Evolutionary conservation across 78 protist genomes (phyloP), one percentile per base, ranked within the genome.

Genomic region (Creolimax fragrantissima): DNA sequence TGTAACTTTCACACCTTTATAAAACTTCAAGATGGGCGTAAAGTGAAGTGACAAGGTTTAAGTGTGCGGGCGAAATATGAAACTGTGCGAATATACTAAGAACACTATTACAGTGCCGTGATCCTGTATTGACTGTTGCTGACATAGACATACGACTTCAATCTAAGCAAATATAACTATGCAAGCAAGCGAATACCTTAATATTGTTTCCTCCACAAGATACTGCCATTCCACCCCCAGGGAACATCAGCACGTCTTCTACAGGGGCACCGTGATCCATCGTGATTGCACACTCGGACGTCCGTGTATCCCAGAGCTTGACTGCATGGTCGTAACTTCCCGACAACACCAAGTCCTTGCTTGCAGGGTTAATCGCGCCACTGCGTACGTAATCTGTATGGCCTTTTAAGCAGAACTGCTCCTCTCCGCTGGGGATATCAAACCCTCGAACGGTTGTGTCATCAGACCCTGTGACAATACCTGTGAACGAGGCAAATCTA

Each of bases 281-380:
- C 5, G 84, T 24, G 92, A 93, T 37, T 44, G 45, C 41, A 6
- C 86, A 83, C 35, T 83, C 86, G 42, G 42, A 6, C 4, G 85
- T 41, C 5, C 96, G 39, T 17, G 37, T 4, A 81, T 95, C 96
- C 96, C 96, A 95, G 44, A 95, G 92, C 85, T 11, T 0, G 32
- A 95, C 93, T 17, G 95, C 91, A 89, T 92, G 96, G 44, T 95
- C 96, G 91, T 95, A 95, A 3, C 86, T 5, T 11, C 93, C 96
- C 3, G 92, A 37, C 74, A 92, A 24, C 89, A 3, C 36, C 6
- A 92, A 44, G 36, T 92, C 90, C 17, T 36, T 3, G 84, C 32
- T 84, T 17, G 3, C 90, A 3, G 43, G 39, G 58, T 36, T 42
- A 42, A 44, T 35, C 3, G 81, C 90, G 2, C 88, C 93, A 35